Evolutionary conservation across 2,329 filamentous ascomycete species (phyloP).

Genomic region (Clonostachys rosea): DNA sequence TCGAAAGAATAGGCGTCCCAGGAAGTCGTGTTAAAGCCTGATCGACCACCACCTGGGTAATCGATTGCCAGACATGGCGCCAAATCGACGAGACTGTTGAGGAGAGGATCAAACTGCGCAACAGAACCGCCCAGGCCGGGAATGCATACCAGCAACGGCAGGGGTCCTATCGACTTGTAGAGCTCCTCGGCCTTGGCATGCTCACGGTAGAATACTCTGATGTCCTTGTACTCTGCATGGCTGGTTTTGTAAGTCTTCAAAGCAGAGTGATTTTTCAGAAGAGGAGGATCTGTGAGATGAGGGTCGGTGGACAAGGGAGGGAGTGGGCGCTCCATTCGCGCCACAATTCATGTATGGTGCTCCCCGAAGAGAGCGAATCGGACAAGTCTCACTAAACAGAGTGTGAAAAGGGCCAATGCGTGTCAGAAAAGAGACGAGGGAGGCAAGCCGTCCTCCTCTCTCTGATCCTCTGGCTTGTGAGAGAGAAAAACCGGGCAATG

Average conservation of each 20-base stretch:
- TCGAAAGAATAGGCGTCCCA: slow-evolving; percentile 80
- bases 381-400: no score
- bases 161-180: slow-evolving; percentile 63
- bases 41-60: slow-evolving; percentile 83
- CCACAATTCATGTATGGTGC: background rate
- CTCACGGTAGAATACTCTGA: slow-evolving; percentile 79
- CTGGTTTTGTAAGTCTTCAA: slow-evolving; percentile 69
- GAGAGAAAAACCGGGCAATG: no score
- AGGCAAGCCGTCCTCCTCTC: no score
- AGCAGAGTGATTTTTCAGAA: slow-evolving; percentile 73
- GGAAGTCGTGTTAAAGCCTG: slow-evolving; percentile 62
- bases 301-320: slow-evolving; percentile 21
- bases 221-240: slow-evolving; percentile 63
- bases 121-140: slow-evolving; percentile 92
- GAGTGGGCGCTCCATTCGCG: background rate
- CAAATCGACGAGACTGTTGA: slow-evolving; percentile 77
- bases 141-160: slow-evolving; percentile 85
- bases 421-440: no score
- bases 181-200: slow-evolving; percentile 82
- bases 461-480: no score
- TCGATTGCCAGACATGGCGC: slow-evolving; percentile 82
- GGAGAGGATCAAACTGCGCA: slow-evolving; percentile 78
- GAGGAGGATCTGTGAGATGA: slow-evolving; percentile 64
- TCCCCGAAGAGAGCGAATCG: background rate
- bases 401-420: no score